These are phyloP conservation scores for Backusella tuberculispora DNA, from an alignment of 192 early-diverging fungal species.

Conservation along the genomic window DNA sequence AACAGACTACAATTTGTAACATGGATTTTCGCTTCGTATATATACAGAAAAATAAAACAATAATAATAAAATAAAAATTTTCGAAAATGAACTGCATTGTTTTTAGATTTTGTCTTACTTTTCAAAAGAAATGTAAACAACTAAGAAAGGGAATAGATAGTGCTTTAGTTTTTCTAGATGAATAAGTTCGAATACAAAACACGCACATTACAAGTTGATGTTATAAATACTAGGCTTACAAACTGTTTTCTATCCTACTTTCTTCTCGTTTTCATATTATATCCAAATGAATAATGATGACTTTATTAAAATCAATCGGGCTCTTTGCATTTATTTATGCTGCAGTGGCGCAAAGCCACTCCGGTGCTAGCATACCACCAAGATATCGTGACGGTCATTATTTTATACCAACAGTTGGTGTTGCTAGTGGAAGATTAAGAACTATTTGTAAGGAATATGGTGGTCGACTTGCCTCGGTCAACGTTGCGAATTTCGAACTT, in stretches of 20 bases:
- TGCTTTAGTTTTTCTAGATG: too few species aligned
- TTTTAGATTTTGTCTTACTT: neutral
- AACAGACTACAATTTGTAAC: slow-evolving; percentile 28
- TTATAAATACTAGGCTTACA: neutral
- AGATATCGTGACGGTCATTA: neutral
- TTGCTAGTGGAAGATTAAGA: neutral
- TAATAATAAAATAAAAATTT: neutral
- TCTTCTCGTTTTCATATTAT: neutral
- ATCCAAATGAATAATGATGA: neutral
- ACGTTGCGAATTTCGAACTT: neutral
- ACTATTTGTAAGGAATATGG: neutral
- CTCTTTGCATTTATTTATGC: neutral
- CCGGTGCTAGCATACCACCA: neutral
- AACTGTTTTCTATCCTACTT: neutral
- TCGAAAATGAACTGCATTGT: neutral
- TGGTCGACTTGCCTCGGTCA: neutral
- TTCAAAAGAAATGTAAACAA: slow-evolving; percentile 12
- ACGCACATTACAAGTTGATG: neutral
- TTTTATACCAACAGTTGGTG: neutral
- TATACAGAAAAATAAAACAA: slow-evolving; percentile 1
- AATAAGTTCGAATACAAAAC: neutral
- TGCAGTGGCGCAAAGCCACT: neutral
- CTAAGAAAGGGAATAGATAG: neutral
- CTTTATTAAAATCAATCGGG: neutral
- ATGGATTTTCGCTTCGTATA: neutral